Evolutionary conservation across 1,284 basidiomycete genomes (phyloP).

Genomic region (Exobasidium cylindrosporum): DNA sequence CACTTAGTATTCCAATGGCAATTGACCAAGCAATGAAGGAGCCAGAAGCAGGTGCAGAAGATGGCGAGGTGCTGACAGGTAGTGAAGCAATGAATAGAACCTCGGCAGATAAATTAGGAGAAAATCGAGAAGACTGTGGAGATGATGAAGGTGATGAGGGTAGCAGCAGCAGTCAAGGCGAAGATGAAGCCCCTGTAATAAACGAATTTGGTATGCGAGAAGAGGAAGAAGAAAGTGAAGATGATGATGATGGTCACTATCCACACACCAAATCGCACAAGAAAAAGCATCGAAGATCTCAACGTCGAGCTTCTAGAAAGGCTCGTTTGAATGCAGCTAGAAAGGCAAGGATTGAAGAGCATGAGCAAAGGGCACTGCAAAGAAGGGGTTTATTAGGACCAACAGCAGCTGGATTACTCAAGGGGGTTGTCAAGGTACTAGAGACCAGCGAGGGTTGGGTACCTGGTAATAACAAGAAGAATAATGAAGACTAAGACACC

Average conservation of each 20-base stretch:
- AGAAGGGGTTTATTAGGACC: slow-evolving; percentile 38
- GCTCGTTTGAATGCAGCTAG: slow-evolving; percentile 3
- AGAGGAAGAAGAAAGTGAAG: slow-evolving; percentile 17
- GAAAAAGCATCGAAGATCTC: not conserved
- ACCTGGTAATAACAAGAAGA: slow-evolving; percentile 21
- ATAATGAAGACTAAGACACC: no score
- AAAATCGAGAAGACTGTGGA: not conserved
- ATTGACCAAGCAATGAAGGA: slow-evolving; percentile 67
- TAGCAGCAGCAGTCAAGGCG: slow-evolving; percentile 6
- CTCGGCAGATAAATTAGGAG: not conserved
- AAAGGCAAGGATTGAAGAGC: slow-evolving; percentile 11
- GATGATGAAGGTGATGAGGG: not conserved
- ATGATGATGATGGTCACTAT: slow-evolving; percentile 4
- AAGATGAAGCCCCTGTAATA: not conserved
- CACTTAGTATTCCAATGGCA: slow-evolving; percentile 71
- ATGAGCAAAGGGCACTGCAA: slow-evolving; percentile 23
- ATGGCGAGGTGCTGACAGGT: slow-evolving; percentile 19
- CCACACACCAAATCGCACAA: not conserved
- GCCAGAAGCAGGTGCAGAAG: slow-evolving; percentile 14
- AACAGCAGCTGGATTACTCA: slow-evolving; percentile 35
- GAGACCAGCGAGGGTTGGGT: slow-evolving; percentile 49
- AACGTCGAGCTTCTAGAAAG: not conserved
- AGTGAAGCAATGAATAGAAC: not conserved
- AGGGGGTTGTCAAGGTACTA: slow-evolving; percentile 42
- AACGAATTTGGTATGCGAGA: slow-evolving; percentile 13